phyloP scores from a whole-genome alignment of 345 rosid species.

The Citrus inodora region DNA sequence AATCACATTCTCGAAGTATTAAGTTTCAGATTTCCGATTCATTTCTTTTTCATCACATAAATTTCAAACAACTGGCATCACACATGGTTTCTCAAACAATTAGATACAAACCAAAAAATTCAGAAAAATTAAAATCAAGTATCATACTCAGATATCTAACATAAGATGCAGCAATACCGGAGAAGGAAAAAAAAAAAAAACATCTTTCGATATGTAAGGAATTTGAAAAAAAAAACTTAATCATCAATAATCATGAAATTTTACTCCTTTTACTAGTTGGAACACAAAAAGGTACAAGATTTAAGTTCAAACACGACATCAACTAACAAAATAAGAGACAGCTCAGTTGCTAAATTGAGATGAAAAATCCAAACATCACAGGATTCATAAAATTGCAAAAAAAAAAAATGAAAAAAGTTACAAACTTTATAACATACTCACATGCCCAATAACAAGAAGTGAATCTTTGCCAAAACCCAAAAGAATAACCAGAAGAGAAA shows the following conservation, averaged over 20 bases:
- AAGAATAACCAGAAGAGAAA: neutral
- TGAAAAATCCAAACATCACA: neutral
- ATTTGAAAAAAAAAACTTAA: neutral
- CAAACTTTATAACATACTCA: neutral
- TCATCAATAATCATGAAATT: neutral
- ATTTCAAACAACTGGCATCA: neutral
- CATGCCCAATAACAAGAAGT: neutral
- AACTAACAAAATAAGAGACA: neutral
- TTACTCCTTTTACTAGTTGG: neutral
- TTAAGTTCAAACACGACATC: neutral
- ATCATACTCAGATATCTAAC: neutral
- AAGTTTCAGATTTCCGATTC: no score
- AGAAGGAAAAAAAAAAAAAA: neutral
- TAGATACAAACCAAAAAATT: neutral
- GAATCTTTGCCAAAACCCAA: neutral
- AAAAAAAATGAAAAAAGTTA: neutral
- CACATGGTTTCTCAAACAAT: neutral
- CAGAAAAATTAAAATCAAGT: neutral
- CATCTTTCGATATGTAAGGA: neutral
- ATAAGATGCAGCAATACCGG: neutral
- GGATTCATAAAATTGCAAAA: neutral
- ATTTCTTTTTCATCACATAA: neutral
- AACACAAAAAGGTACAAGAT: neutral
- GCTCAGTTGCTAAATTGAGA: slow-evolving; percentile 12
- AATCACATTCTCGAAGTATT: no score